phyloP scores from a whole-genome alignment of 1,284 basidiomycete species.

The Trametes sp. region DNA sequence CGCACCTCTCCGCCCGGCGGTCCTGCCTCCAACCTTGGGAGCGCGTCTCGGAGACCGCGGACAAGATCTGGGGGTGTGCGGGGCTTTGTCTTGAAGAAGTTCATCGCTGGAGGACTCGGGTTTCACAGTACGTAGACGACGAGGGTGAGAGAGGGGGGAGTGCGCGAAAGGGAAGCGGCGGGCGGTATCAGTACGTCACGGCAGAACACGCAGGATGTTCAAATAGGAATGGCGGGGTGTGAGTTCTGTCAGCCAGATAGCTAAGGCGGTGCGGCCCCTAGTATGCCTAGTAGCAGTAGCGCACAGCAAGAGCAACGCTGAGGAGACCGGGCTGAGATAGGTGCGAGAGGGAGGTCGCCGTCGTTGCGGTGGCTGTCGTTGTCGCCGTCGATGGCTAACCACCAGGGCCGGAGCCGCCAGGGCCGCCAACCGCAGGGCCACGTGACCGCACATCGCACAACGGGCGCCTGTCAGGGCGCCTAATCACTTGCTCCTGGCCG shows the following conservation, averaged over 20 bases:
- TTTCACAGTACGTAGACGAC: background rate
- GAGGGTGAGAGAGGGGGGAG: slow-evolving; percentile 12
- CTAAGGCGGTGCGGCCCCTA: slow-evolving; percentile 16
- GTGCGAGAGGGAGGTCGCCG: slow-evolving; percentile 7
- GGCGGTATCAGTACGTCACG: slow-evolving; percentile 31
- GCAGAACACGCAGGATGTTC: slow-evolving; percentile 34
- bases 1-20: slow-evolving; percentile 78
- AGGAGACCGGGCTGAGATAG: slow-evolving; percentile 10
- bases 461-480: background rate
- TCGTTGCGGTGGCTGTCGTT: slow-evolving; percentile 19
- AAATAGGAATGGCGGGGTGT: slow-evolving; percentile 30
- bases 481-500: too few relatives aligned
- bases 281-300: background rate
- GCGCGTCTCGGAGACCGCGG: slow-evolving; percentile 78
- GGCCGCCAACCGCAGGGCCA: slow-evolving; percentile 16
- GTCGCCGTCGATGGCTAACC: slow-evolving; percentile 25
- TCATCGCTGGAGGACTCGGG: slow-evolving; percentile 59
- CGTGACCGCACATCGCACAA: slow-evolving; percentile 16
- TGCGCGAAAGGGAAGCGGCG: slow-evolving; percentile 12
- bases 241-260: slow-evolving; percentile 23
- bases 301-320: background rate
- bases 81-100: slow-evolving; percentile 94
- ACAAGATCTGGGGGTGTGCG: slow-evolving; percentile 88
- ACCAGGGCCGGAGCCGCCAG: slow-evolving; percentile 11
- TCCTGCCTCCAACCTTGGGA: slow-evolving; percentile 77